Evolutionary conservation across 129 eudicot species (phyloP).

Genomic region (Lactuca sativa): DNA sequence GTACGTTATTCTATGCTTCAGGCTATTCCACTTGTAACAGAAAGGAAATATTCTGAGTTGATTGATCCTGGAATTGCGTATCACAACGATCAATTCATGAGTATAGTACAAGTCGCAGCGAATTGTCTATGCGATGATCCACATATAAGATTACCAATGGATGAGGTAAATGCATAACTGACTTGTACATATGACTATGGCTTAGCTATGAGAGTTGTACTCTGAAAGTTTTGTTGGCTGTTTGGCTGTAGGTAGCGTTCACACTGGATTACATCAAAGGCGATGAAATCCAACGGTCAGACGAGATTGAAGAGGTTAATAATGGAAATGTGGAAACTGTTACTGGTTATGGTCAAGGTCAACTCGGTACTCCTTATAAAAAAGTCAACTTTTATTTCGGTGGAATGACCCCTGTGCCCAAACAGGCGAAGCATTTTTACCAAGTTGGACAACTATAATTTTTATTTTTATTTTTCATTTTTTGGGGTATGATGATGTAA

Average conservation of each 20-base stretch:
- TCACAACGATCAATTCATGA: slow-evolving; percentile 14
- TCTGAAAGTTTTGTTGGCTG: neutral
- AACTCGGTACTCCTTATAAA: neutral
- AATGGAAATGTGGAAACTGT: neutral
- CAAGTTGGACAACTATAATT: slow-evolving; percentile 18
- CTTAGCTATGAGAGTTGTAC: neutral
- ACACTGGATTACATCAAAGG: slow-evolving; percentile 27
- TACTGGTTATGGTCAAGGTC: slow-evolving; percentile 12
- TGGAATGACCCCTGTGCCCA: slow-evolving; percentile 33
- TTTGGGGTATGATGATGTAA: neutral
- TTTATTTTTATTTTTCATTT: neutral
- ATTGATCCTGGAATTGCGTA: slow-evolving; percentile 37
- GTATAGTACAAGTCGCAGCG: slow-evolving; percentile 28
- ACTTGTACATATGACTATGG: neutral
- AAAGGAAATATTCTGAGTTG: slow-evolving; percentile 31
- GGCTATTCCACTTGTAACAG: slow-evolving; percentile 35
- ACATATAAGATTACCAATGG: slow-evolving; percentile 30
- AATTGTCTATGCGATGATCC: slow-evolving; percentile 42
- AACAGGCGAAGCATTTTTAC: slow-evolving; percentile 35
- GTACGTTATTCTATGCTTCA: neutral
- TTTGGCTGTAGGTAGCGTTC: slow-evolving; percentile 23
- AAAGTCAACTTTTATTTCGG: slow-evolving; percentile 19
- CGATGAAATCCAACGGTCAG: neutral
- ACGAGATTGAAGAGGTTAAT: slow-evolving; percentile 26
- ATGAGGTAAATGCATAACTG: slow-evolving; percentile 31